Percentiles rank a stretch among this genome's conserved stretches.
phyloP scores from a whole-genome alignment of 1,284 basidiomycete species.

The Malassezia psittaci region DNA sequence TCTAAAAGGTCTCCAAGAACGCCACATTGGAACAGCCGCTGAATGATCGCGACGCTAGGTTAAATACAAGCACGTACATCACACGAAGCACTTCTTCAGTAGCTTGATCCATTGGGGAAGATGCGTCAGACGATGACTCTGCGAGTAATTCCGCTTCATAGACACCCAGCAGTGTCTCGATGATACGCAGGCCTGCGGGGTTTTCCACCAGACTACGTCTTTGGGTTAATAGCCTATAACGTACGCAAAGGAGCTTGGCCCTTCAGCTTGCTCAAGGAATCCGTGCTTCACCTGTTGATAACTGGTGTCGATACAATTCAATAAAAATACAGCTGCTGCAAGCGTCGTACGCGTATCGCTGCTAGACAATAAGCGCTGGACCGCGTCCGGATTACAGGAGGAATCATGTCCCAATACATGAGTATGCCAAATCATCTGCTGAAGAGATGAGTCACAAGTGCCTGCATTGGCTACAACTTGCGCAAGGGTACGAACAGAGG shows the following conservation, averaged over 20 bases:
- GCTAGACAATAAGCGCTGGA: constrained; percentile 13
- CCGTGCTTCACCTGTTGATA: background rate
- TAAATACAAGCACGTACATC: background rate
- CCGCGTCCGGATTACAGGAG: background rate
- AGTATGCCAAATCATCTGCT: background rate
- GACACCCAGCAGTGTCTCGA: constrained; percentile 4
- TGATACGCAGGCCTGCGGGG: background rate
- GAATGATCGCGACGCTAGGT: constrained; percentile 1
- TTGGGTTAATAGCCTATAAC: background rate
- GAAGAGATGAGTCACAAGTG: background rate
- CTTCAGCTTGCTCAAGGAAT: background rate
- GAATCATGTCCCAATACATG: background rate
- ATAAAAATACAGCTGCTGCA: constrained; percentile 9
- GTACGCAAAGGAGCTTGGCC: background rate
- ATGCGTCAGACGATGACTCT: background rate
- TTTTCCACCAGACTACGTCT: background rate
- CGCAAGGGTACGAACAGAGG: constrained; percentile 9
- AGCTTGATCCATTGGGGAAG: no score
- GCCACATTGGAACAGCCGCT: background rate
- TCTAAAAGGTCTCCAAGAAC: background rate
- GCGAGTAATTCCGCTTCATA: constrained; percentile 1
- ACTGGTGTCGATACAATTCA: constrained; percentile 1
- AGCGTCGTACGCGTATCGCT: constrained; percentile 8
- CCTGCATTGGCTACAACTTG: constrained; percentile 9
- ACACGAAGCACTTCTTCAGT: background rate